These are phyloP conservation scores for Penicillium sclerotigenum DNA, from an alignment of 2,329 filamentous ascomycete species.

Conservation along the genomic window DNA sequence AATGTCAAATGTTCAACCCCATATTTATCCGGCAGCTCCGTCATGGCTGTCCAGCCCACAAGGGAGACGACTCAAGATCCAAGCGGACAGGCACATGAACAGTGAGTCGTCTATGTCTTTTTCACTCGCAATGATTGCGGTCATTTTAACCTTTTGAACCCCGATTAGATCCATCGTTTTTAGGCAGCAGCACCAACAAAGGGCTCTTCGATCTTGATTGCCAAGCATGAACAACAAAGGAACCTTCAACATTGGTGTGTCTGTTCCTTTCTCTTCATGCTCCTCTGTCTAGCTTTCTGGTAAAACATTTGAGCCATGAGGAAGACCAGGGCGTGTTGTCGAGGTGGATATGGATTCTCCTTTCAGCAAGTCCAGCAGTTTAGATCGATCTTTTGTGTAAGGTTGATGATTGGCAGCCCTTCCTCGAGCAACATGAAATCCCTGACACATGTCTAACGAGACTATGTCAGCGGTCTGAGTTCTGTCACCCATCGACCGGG, in stretches of 20 bases:
- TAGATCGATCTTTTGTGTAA: not conserved
- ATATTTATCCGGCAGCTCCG: not conserved
- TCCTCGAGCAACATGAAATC: not conserved
- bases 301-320: not conserved
- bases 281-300: not conserved
- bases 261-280: not conserved
- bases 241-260: too few relatives aligned
- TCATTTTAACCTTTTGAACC: not conserved
- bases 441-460: not conserved
- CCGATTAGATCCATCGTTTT: not conserved
- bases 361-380: not conserved
- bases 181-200: not conserved
- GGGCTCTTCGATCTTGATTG: not conserved
- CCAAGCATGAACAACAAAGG: too few relatives aligned
- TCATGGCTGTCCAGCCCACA: not conserved
- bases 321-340: too few relatives aligned
- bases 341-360: not conserved
- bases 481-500: not conserved
- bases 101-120: not conserved
- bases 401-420: not conserved
- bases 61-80: not conserved
- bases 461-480: not conserved
- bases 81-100: not conserved
- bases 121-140: not conserved
- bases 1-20: not conserved